phyloP scores from a whole-genome alignment of 306 rosid species.

The Lathyrus aphaca region DNA sequence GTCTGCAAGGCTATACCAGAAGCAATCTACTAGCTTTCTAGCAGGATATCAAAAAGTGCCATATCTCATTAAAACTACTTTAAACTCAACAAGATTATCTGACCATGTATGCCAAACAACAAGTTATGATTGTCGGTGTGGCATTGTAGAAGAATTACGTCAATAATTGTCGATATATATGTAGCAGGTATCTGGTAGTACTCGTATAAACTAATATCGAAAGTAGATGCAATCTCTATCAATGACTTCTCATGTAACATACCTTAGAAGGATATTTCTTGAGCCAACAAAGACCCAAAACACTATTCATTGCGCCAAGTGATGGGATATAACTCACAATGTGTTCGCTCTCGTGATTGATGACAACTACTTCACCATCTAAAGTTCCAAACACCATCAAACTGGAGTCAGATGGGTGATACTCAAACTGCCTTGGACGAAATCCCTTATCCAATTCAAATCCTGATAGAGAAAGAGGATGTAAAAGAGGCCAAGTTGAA shows the following conservation, averaged over 20 bases:
- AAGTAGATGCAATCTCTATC: slow-evolving; percentile 11
- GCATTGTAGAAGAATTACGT: slow-evolving; percentile 14
- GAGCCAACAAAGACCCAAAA: slow-evolving; percentile 89
- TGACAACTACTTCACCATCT: slow-evolving; percentile 82
- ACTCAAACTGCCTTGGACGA: slow-evolving; percentile 90
- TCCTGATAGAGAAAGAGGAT: slow-evolving; percentile 59
- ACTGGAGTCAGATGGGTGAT: slow-evolving; percentile 79
- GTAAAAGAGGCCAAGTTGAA: slow-evolving; percentile 77
- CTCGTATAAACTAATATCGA: slow-evolving; percentile 17
- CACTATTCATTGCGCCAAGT: slow-evolving; percentile 83
- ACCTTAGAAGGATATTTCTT: slow-evolving; percentile 85
- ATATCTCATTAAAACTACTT: slow-evolving; percentile 27
- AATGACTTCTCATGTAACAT: slow-evolving; percentile 37
- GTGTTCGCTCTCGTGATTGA: slow-evolving; percentile 75
- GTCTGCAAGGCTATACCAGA: slow-evolving; percentile 15
- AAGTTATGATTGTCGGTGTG: slow-evolving; percentile 26
- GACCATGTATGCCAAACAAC: slow-evolving; percentile 24
- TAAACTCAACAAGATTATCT: slow-evolving; percentile 20
- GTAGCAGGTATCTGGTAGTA: slow-evolving; percentile 28
- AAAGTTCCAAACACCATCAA: slow-evolving; percentile 84
- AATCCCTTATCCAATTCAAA: slow-evolving; percentile 55
- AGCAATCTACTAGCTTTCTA: slow-evolving; percentile 32
- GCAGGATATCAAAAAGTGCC: slow-evolving; percentile 28
- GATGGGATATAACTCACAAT: slow-evolving; percentile 71
- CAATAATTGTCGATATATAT: slow-evolving; percentile 17